Percentiles rank a stretch among this genome's conserved stretches.
Conservation (phyloP, 805 yeast genomes). For the Myxozyma monticola region DNA sequence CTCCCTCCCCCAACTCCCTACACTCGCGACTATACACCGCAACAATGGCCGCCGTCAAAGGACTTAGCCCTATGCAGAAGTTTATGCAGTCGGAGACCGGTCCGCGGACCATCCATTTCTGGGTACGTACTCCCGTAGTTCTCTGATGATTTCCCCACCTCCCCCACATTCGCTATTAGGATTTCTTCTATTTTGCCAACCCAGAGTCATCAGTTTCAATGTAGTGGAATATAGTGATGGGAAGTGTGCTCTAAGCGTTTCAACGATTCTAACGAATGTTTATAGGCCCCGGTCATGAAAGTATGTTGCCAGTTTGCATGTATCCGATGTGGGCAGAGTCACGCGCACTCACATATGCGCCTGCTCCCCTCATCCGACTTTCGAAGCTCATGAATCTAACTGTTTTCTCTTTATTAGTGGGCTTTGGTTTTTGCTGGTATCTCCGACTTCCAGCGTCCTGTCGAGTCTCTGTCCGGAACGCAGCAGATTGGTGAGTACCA, state of each 20-base stretch:
- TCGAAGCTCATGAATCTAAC: too few species aligned
- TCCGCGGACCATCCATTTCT: slow-evolving; percentile 94
- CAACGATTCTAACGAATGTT: too few species aligned
- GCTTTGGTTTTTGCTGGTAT: slow-evolving; percentile 88
- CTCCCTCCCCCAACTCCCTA: background rate
- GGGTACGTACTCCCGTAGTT: slow-evolving; percentile 71
- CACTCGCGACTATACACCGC: background rate
- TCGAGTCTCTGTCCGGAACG: slow-evolving; percentile 85
- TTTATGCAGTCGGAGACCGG: slow-evolving; percentile 88
- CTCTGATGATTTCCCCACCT: background rate
- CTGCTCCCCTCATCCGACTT: too few species aligned
- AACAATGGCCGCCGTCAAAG: slow-evolving; percentile 11
- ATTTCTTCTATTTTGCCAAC: background rate
- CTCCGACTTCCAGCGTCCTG: slow-evolving; percentile 84
- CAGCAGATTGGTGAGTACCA: slow-evolving; percentile 54
- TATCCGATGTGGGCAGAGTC: too few species aligned
- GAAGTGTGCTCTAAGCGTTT: background rate
- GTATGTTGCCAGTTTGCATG: too few species aligned
- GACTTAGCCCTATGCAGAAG: slow-evolving; percentile 50
- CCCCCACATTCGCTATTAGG: background rate
- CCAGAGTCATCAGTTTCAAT: background rate
- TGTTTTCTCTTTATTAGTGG: slow-evolving; percentile 54
- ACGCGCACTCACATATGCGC: too few species aligned
- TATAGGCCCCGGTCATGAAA: too few species aligned
- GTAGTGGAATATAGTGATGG: background rate